Evolutionary conservation across 2,329 filamentous ascomycete species (phyloP), one percentile per base, ranked within the genome.

Genomic region (Didymella sp.): DNA sequence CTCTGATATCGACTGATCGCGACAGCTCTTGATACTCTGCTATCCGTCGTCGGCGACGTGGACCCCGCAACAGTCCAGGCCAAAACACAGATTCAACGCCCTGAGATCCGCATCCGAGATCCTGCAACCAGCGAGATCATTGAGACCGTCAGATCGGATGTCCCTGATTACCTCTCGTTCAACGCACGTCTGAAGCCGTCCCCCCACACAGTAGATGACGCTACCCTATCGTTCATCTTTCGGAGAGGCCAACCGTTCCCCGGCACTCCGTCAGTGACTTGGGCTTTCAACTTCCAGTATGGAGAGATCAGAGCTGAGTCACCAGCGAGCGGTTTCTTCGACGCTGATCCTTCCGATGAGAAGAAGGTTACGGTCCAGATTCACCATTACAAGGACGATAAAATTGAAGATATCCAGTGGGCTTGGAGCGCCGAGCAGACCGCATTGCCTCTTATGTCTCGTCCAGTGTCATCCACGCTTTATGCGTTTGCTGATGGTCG

Each of bases 311-410:
- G 37, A 6, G 28, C 69, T n/a, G 56, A 48, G 17, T 56, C 53
- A 15, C 53, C 47, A 6, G 37, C 22, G 8, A 30, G 64, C 4
- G 64, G 56, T 15, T 44, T 41, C 11, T 61, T 75, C 53, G 53
- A 62, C 15, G 27, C 43, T 5, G 30, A n/a, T 44, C 65, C 69
- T 0, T 64, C n/a, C 4, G 31, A 72, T 0, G 73, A 76, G 0
- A 73, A 81, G 12, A 66, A 66, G 12, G 63, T 72, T 2, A 76
- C 74, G 2, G 76, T 87, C 7, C 77, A 84, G 17, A 66, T 87
- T 0, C 81, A 85, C 52, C 77, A 84, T 37, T 80, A 79, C 42
- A 79, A 73, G 8, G 80, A 71, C 0, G 80, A 82, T 27, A 62
- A 75, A 22, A 77, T 86, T 0, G 77, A 81, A 12, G 61, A 75